Percentiles rank a stretch among this genome's conserved stretches.
Evolutionary conservation across 1,284 basidiomycete species (phyloP).

Genomic region (Ganoderma boninense): DNA sequence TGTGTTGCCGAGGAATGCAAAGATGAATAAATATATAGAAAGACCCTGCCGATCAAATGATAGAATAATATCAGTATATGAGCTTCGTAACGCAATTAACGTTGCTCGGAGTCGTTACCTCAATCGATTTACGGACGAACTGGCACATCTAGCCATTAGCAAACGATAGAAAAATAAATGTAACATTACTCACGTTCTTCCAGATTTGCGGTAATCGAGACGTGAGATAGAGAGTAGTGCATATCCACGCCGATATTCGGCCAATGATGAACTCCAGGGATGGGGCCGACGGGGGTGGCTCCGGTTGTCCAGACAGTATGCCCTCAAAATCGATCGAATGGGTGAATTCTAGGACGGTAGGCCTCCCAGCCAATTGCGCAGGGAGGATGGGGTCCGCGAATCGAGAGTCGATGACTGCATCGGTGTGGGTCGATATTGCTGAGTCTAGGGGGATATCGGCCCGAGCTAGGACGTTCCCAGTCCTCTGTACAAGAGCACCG

Average conservation of each 20-base stretch:
- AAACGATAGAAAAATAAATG: neutral
- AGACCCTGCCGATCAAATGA: slow-evolving; percentile 65
- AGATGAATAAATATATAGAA: slow-evolving; percentile 92
- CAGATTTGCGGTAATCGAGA: slow-evolving; percentile 94
- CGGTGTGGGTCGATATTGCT: slow-evolving; percentile 11
- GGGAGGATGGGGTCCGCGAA: slow-evolving; percentile 18
- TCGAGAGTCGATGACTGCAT: slow-evolving; percentile 1
- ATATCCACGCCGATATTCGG: slow-evolving; percentile 91
- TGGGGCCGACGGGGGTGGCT: slow-evolving; percentile 27
- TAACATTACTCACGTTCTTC: slow-evolving; percentile 83
- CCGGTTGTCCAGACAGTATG: slow-evolving; percentile 10
- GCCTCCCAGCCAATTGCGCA: slow-evolving; percentile 19
- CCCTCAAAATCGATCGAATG: neutral
- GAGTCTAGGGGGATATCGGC: slow-evolving; percentile 21
- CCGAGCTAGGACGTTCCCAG: slow-evolving; percentile 43
- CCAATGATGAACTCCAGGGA: slow-evolving; percentile 74
- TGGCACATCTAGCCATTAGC: slow-evolving; percentile 41
- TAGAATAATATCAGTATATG: slow-evolving; percentile 4
- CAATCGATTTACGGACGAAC: slow-evolving; percentile 92
- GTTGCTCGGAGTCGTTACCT: slow-evolving; percentile 53
- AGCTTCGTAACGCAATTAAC: neutral
- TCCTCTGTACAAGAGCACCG: slow-evolving; percentile 25
- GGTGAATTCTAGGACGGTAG: slow-evolving; percentile 9
- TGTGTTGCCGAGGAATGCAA: slow-evolving; percentile 90
- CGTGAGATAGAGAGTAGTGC: slow-evolving; percentile 91